These are phyloP conservation scores for Coemansia sp. DNA, from an alignment of 192 early-diverging fungal species.

Conservation along the genomic window DNA sequence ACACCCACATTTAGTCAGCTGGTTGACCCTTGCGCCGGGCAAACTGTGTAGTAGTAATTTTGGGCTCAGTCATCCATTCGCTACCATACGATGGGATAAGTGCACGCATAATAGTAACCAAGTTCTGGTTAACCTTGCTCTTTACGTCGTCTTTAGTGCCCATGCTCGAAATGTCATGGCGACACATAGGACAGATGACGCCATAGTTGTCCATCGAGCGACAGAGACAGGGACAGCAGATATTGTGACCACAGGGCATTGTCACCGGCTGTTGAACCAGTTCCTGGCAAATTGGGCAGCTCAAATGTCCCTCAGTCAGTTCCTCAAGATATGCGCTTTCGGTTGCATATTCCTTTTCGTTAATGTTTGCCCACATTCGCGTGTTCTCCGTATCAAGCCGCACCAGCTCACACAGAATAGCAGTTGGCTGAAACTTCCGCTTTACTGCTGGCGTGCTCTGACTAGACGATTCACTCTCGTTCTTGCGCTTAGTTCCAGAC, in stretches of 20 bases:
- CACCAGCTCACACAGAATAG: constrained; percentile 31
- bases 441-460: background rate
- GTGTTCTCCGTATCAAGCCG: constrained; percentile 37
- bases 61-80: constrained; percentile 14
- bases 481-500: background rate
- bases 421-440: constrained; percentile 11
- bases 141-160: constrained; percentile 14
- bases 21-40: constrained; percentile 14
- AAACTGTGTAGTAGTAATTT: constrained; percentile 16
- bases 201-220: constrained; percentile 34
- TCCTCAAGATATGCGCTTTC: constrained; percentile 32
- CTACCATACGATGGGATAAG: constrained; percentile 45
- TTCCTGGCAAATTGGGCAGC: constrained; percentile 50
- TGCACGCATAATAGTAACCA: constrained; percentile 33
- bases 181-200: constrained; percentile 41
- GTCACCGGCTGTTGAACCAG: constrained; percentile 44
- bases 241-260: constrained; percentile 47
- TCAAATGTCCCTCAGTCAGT: constrained; percentile 27
- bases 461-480: background rate
- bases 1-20: background rate
- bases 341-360: constrained; percentile 9
- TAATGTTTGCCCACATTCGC: constrained; percentile 36
- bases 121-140: constrained; percentile 24
- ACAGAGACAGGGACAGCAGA: constrained; percentile 37
- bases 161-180: constrained; percentile 28